Conservation (phyloP, 768 basidiomycete genomes). For the Tylopilus sp. region DNA sequence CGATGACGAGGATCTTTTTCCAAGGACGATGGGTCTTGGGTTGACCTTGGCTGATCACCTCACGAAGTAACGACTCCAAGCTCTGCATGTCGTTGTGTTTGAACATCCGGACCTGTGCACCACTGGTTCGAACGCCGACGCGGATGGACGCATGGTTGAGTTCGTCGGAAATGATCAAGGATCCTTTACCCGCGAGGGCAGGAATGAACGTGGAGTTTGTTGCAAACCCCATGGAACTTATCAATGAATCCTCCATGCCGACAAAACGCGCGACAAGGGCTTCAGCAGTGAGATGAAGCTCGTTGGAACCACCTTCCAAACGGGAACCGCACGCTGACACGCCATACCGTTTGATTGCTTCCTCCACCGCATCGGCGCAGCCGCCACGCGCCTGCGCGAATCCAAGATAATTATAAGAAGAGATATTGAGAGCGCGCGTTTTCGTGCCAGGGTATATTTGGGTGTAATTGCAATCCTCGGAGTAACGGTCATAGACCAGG, state of each 20-base stretch:
- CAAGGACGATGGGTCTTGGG: slow-evolving; percentile 98
- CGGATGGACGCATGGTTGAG: slow-evolving; percentile 95
- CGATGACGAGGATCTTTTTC: slow-evolving; percentile 95
- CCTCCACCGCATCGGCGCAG: slow-evolving; percentile 93
- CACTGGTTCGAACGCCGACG: slow-evolving; percentile 84
- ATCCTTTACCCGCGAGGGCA: slow-evolving; percentile 85
- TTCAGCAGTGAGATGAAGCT: slow-evolving; percentile 79
- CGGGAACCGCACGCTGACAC: slow-evolving; percentile 72
- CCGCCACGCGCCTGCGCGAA: slow-evolving; percentile 93
- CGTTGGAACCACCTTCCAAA: slow-evolving; percentile 81
- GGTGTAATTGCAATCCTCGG: slow-evolving; percentile 76
- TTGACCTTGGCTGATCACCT: slow-evolving; percentile 95
- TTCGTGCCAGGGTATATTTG: slow-evolving; percentile 73
- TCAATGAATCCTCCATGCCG: slow-evolving; percentile 85
- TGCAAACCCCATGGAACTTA: slow-evolving; percentile 95
- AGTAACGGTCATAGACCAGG: slow-evolving; percentile 76
- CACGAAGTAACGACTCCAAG: slow-evolving; percentile 77
- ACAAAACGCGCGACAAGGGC: slow-evolving; percentile 86
- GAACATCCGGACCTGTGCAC: slow-evolving; percentile 88
- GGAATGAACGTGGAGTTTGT: slow-evolving; percentile 94
- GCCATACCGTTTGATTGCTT: slow-evolving; percentile 77
- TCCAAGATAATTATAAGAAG: slow-evolving; percentile 98
- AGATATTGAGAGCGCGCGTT: slow-evolving; percentile 92
- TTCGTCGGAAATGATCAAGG: slow-evolving; percentile 95
- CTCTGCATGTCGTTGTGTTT: slow-evolving; percentile 94